These are phyloP conservation scores for Umbelopsis isabellina DNA, from an alignment of 192 early-diverging fungal species.

Conservation along the genomic window DNA sequence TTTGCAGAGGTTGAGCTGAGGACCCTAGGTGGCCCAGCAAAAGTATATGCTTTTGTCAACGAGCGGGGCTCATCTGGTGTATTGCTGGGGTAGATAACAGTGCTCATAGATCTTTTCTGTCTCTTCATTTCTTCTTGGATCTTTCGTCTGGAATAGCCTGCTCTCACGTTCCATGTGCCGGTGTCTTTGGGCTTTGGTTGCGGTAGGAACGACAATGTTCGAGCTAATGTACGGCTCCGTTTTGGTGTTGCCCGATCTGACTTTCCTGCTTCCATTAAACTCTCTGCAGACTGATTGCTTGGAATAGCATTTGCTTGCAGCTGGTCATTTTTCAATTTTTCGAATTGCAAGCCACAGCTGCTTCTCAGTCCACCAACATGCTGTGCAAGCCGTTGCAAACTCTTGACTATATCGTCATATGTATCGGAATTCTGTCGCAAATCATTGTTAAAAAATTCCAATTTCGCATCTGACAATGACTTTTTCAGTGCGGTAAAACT, in stretches of 20 bases:
- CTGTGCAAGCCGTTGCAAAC: conserved; percentile 69
- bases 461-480: conserved; percentile 58
- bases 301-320: neutral
- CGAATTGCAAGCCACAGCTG: conserved; percentile 69
- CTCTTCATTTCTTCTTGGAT: conserved; percentile 37
- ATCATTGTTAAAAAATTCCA: conserved; percentile 55
- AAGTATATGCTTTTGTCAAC: neutral
- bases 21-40: neutral
- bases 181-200: neutral
- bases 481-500: conserved; percentile 61
- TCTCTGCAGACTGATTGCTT: neutral
- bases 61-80: neutral
- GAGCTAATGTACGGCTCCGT: neutral
- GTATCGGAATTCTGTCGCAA: conserved; percentile 49
- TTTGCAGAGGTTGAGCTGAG: neutral
- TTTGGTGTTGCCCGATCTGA: neutral
- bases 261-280: conserved; percentile 1
- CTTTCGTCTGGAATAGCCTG: conserved; percentile 34
- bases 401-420: conserved; percentile 56
- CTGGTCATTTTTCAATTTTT: conserved; percentile 51
- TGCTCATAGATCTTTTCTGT: conserved; percentile 19
- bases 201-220: conserved; percentile 18
- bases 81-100: neutral
- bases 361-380: conserved; percentile 71
- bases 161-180: conserved; percentile 31